Percentiles rank a stretch among this genome's conserved stretches.
These are phyloP conservation scores for Dissoconium aciculare DNA, from an alignment of 2,329 filamentous ascomycete species.

Conservation along the genomic window DNA sequence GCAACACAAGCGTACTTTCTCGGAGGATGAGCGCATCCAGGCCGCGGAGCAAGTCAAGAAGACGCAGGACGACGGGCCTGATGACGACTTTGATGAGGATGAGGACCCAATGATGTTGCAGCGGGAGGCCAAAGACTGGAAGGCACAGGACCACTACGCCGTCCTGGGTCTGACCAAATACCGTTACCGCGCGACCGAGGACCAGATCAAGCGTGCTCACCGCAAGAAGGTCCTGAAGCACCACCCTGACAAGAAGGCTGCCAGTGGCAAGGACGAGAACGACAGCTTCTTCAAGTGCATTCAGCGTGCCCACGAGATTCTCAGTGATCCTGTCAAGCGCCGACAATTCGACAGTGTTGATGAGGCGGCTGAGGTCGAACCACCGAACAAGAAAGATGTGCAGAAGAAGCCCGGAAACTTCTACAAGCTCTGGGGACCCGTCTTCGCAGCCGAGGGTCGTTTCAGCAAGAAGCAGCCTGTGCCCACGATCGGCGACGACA, in stretches of 20 bases:
- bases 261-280: slow-evolving; percentile 71
- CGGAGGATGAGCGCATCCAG: slow-evolving; percentile 70
- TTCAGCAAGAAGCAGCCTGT: slow-evolving; percentile 89
- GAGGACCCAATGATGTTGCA: slow-evolving; percentile 88
- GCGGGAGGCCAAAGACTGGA: slow-evolving; percentile 97
- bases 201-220: slow-evolving; percentile 97
- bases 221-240: slow-evolving; percentile 99
- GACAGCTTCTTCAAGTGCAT: slow-evolving; percentile 99
- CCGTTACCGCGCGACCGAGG: slow-evolving; percentile 82
- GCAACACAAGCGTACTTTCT: slow-evolving; percentile 83
- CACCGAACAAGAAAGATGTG: slow-evolving; percentile 79
- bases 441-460: slow-evolving; percentile 82
- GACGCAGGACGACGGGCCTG: slow-evolving; percentile 82
- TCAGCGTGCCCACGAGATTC: slow-evolving; percentile 89
- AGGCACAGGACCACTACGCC: slow-evolving; percentile 96
- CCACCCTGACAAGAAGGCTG: slow-evolving; percentile 97
- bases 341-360: slow-evolving; percentile 96
- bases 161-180: slow-evolving; percentile 87
- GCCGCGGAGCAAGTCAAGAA: slow-evolving; percentile 92
- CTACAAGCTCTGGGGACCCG: slow-evolving; percentile 84
- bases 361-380: slow-evolving; percentile 80
- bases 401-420: slow-evolving; percentile 61
- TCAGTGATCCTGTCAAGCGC: slow-evolving; percentile 80
- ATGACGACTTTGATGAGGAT: slow-evolving; percentile 79
- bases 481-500: slow-evolving; percentile 68